Evolutionary conservation across 176 grass and related monocot genomes (phyloP).

Genomic region (Hordeum marinum): DNA sequence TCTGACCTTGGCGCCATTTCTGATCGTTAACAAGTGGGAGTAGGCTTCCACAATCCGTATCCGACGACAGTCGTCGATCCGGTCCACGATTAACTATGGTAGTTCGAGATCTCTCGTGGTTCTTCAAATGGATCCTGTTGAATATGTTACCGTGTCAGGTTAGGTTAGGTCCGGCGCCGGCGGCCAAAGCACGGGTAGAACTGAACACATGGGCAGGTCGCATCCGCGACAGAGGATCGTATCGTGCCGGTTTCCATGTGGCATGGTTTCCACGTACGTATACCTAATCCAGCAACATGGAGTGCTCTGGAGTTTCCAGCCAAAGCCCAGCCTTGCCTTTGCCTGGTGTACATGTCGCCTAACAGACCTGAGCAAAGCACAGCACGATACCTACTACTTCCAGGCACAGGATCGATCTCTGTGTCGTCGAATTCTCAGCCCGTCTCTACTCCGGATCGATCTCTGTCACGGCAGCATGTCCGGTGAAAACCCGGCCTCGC

Average conservation of each 20-base stretch:
- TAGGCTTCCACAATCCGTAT: conserved; percentile 18
- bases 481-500: not conserved
- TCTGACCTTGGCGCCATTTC: not conserved
- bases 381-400: not conserved
- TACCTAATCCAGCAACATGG: not conserved
- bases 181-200: not conserved
- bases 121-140: not conserved
- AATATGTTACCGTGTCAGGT: not conserved
- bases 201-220: not conserved
- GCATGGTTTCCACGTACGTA: not conserved
- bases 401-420: too few relatives aligned
- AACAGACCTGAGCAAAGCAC: not conserved
- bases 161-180: not conserved
- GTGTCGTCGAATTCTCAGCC: not conserved
- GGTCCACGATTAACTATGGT: not conserved
- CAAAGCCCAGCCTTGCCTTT: not conserved
- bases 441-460: not conserved
- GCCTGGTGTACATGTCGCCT: not conserved
- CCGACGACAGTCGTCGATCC: not conserved
- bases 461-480: not conserved
- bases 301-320: too few relatives aligned
- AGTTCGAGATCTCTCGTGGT: not conserved
- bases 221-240: not conserved
- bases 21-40: not conserved
- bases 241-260: not conserved